Evolutionary conservation across 345 rosid species (phyloP).

Genomic region (Odontarrhena argentea): DNA sequence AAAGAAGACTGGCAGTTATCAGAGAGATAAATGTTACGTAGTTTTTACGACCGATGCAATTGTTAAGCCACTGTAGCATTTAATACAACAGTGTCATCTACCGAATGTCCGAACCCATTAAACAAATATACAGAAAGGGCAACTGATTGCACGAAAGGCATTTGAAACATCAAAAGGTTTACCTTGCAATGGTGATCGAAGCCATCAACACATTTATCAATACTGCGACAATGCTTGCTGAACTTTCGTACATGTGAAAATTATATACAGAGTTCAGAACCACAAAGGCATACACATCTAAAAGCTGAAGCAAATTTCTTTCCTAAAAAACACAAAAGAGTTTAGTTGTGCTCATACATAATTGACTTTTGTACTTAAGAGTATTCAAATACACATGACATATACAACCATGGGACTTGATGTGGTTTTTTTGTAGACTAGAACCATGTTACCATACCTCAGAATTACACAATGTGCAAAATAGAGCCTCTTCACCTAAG

Average conservation of each 20-base stretch:
- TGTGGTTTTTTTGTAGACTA: background rate
- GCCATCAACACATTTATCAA: constrained; percentile 93
- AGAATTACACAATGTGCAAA: constrained; percentile 85
- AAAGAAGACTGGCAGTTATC: constrained; percentile 75
- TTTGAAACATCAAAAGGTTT: constrained; percentile 32
- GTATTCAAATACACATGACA: constrained; percentile 11
- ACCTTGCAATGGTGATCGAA: constrained; percentile 98
- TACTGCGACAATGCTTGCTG: constrained; percentile 90
- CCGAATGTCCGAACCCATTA: constrained; percentile 2
- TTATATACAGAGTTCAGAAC: constrained; percentile 18
- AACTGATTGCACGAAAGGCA: background rate
- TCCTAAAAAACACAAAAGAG: background rate
- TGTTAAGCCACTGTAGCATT: constrained; percentile 92
- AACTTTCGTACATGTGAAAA: constrained; percentile 74
- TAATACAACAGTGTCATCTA: constrained; percentile 36
- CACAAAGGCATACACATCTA: background rate
- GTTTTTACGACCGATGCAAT: constrained; percentile 90
- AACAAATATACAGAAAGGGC: background rate
- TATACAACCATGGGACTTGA: background rate
- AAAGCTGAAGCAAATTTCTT: background rate
- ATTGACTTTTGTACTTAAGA: background rate
- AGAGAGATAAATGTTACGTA: constrained; percentile 81
- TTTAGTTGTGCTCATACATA: constrained; percentile 7
- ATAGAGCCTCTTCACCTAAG: constrained; percentile 79
- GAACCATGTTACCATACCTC: constrained; percentile 58